These are phyloP conservation scores for Trametes hirsuta DNA, from an alignment of 1,284 basidiomycete species.

Conservation along the genomic window DNA sequence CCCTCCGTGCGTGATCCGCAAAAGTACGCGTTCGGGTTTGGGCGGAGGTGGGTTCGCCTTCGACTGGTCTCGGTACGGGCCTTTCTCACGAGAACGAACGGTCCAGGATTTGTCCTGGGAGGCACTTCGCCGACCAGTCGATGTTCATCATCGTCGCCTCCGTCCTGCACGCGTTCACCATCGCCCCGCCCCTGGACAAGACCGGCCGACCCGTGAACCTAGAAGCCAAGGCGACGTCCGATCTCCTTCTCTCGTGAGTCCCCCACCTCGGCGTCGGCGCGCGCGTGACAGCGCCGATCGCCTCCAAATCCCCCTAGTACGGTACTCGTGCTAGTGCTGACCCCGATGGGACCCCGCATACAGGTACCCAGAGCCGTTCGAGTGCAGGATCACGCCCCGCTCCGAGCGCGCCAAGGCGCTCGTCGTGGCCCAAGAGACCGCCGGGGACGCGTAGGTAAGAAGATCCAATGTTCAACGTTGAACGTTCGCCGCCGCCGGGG, in stretches of 20 bases:
- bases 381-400: slow-evolving; percentile 9
- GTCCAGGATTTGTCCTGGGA: slow-evolving; percentile 28
- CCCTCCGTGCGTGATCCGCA: slow-evolving; percentile 15
- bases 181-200: not conserved
- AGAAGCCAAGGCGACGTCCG: not conserved
- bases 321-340: too few species aligned
- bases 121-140: slow-evolving; percentile 22
- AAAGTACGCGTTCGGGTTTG: slow-evolving; percentile 25
- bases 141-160: slow-evolving; percentile 20
- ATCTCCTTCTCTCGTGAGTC: slow-evolving; percentile 8
- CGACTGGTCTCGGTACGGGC: too few species aligned
- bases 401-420: not conserved
- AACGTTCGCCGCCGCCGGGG: not conserved
- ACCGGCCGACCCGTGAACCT: slow-evolving; percentile 2
- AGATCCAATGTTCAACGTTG: not conserved
- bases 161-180: slow-evolving; percentile 19
- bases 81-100: not conserved
- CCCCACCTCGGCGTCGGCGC: not conserved
- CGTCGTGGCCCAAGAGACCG: not conserved
- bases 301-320: too few species aligned
- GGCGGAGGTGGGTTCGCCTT: slow-evolving; percentile 23
- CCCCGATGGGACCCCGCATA: not conserved
- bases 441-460: not conserved
- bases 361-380: slow-evolving; percentile 13
- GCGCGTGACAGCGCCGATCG: not conserved